Evolutionary conservation across 306 rosid genomes (phyloP).

Genomic region (Vigna angularis): DNA sequence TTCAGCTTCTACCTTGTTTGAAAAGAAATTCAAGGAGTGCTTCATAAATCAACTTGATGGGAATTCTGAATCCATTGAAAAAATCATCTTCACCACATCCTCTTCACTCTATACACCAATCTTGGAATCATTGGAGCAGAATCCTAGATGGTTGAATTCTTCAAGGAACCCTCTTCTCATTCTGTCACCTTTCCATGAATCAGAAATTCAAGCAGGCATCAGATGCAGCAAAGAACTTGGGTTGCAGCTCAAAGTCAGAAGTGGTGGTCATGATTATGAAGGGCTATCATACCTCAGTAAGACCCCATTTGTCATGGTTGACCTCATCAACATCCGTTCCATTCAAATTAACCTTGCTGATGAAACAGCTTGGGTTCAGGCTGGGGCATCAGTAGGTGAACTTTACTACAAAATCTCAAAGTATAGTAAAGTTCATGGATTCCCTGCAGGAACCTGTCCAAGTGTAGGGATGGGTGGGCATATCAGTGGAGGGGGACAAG

Average conservation of each 20-base stretch:
- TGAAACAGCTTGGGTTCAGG: slow-evolving; percentile 67
- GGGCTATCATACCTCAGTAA: slow-evolving; percentile 55
- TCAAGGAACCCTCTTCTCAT: slow-evolving; percentile 56
- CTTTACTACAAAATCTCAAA: slow-evolving; percentile 58
- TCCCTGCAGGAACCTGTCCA: slow-evolving; percentile 62
- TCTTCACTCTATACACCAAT: slow-evolving; percentile 37
- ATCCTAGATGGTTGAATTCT: slow-evolving; percentile 63
- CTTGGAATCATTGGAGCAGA: slow-evolving; percentile 55
- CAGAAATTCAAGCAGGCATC: slow-evolving; percentile 58
- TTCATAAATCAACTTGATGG: slow-evolving; percentile 30
- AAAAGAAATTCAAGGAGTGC: slow-evolving; percentile 47
- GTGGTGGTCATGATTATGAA: slow-evolving; percentile 69
- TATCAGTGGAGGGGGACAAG: slow-evolving; percentile 62
- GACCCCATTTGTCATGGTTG: slow-evolving; percentile 52
- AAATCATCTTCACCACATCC: slow-evolving; percentile 40
- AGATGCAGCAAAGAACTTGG: slow-evolving; percentile 52
- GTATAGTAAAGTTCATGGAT: slow-evolving; percentile 50
- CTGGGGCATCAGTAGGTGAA: slow-evolving; percentile 68
- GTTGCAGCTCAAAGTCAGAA: slow-evolving; percentile 55
- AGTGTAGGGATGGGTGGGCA: slow-evolving; percentile 70
- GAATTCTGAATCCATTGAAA: slow-evolving; percentile 34
- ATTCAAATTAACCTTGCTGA: slow-evolving; percentile 45
- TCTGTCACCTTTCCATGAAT: slow-evolving; percentile 53
- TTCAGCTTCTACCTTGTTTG: slow-evolving; percentile 37
- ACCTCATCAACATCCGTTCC: slow-evolving; percentile 47